Base-by-base conservation (phyloP, 352 stramenopile species). In the Phytophthora pluvialis region DNA sequence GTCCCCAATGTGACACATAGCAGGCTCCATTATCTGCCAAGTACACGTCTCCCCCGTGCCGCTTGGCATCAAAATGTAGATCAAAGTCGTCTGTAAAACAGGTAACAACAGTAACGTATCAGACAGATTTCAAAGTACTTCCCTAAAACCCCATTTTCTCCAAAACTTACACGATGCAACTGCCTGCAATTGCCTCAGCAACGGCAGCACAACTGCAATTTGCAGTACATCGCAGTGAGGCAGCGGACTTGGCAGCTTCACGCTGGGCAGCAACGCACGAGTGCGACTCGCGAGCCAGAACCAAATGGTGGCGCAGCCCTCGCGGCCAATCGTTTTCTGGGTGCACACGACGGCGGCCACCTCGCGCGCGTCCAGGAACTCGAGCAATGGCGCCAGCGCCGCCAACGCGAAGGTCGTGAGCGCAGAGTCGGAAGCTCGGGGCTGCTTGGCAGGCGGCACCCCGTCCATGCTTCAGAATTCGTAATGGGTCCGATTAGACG, bases 181-280 rank as follows among this genome's bases (percentile, higher is more conserved):
- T 9, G 73, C 71, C 40, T 89, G 73, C 47, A 90, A 54, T 43
- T 80, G 77, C 38, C 77, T 67, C 11, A 91, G 61, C 4, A 89
- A 65, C 35, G 55, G 60, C 51, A 88, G 28, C 31, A 91, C 51
- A 50, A 78, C 58, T 29, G 57, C 49, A 31, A 78, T 33, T 36
- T 83, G 68, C 6, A 85, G 33, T 12, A 39, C 72, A 49, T 77
- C 63, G 21, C 28, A 38, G 8, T 71, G 60, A 8, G 63, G 64
- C n/a, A 70, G 39, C 38, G 60, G 28, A 3, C 28, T 45, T 12
- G 67, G 73, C 32, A 90, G 44, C 48, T 67, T 66, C 15, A 73
- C 48, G 18, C 45, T 45, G 11, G 64, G 61, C 31, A 82, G 47
- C 16, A 70, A 31, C 10, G 31, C 35, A 15, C 52, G 72, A 48